Conservation (phyloP, 352 stramenopile genomes). For the Phytophthora capsici region DNA sequence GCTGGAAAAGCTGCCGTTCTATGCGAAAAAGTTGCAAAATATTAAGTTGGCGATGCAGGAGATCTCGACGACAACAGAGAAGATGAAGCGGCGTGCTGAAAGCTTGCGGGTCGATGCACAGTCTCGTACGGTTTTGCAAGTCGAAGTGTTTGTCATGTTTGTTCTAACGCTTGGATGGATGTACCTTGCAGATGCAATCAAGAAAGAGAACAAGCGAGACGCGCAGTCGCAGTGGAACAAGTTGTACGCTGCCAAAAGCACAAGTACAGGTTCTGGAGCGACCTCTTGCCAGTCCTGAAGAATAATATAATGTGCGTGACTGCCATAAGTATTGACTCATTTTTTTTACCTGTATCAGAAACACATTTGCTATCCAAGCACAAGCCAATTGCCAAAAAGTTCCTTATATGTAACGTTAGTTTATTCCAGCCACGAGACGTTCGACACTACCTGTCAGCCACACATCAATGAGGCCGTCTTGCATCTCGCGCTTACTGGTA, state of each 20-base stretch:
- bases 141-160: too few relatives aligned
- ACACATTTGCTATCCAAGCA: too few relatives aligned
- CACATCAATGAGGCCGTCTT: conserved; percentile 14
- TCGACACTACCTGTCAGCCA: conserved; percentile 17
- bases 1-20: conserved; percentile 76
- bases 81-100: conserved; percentile 78
- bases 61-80: conserved; percentile 62
- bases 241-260: conserved; percentile 69
- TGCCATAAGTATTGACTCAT: too few relatives aligned
- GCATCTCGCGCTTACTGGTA: conserved; percentile 38
- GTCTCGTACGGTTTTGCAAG: conserved; percentile 55
- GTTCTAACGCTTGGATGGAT: conserved; percentile 4
- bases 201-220: conserved; percentile 83
- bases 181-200: conserved; percentile 65
- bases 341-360: conserved; percentile 8
- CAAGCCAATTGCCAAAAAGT: conserved; percentile 26
- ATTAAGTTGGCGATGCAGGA: conserved; percentile 70
- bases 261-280: conserved; percentile 5
- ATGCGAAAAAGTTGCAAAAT: conserved; percentile 66
- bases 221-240: conserved; percentile 82
- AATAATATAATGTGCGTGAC: conserved; percentile 30
- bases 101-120: conserved; percentile 76
- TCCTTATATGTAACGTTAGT: conserved; percentile 46
- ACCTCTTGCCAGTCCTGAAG: conserved; percentile 5
- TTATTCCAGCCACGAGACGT: conserved; percentile 23